Evolutionary conservation across 2,329 filamentous ascomycete species (phyloP).

Genomic region (Pseudogymnoascus sp.): DNA sequence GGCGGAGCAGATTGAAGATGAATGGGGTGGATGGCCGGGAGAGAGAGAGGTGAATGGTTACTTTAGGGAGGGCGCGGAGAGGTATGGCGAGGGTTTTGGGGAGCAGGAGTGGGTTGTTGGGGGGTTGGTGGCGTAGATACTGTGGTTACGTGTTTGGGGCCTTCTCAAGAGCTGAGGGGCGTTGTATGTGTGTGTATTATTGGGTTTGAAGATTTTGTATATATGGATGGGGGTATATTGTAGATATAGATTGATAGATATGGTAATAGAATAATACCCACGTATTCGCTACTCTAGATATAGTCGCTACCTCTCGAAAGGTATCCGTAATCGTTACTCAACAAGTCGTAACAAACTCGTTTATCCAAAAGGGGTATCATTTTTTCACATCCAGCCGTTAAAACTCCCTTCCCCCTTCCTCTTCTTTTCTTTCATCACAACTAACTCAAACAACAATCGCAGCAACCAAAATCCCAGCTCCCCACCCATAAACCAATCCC

Average conservation of each 20-base stretch:
- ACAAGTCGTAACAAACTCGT: background rate
- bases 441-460: too few species aligned
- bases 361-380: background rate
- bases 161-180: conserved; percentile 2
- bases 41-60: conserved; percentile 15
- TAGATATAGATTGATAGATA: background rate
- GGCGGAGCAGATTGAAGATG: conserved; percentile 17
- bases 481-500: too few species aligned
- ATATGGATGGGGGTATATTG: too few species aligned
- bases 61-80: background rate
- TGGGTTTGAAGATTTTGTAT: background rate
- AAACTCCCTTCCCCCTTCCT: background rate
- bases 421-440: too few species aligned
- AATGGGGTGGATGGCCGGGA: conserved; percentile 24
- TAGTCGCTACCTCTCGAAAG: background rate
- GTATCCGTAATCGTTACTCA: background rate
- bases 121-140: background rate
- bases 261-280: background rate
- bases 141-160: background rate
- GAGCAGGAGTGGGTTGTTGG: background rate
- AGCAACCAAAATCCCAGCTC: too few species aligned
- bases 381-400: background rate
- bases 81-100: background rate
- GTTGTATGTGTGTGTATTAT: background rate
- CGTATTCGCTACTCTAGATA: background rate